Evolutionary conservation across 2,329 filamentous ascomycete species (phyloP).

Genomic region (Aciculosporium take): DNA sequence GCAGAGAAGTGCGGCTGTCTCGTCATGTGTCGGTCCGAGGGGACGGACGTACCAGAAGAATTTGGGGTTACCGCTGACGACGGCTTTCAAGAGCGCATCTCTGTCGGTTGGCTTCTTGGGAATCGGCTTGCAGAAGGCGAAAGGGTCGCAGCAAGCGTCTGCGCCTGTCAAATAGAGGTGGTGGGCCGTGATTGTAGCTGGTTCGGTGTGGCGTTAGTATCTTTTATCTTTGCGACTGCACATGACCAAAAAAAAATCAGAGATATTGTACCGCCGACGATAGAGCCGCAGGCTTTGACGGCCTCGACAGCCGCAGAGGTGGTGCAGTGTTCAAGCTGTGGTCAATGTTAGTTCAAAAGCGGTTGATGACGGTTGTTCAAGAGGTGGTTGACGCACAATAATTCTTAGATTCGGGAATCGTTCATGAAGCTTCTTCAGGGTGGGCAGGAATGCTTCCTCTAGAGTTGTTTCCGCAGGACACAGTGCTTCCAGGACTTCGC

Average conservation of each 20-base stretch:
- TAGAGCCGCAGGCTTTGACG: conserved; percentile 61
- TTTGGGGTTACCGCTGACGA: conserved; percentile 43
- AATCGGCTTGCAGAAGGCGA: conserved; percentile 62
- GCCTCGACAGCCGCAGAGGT: conserved; percentile 68
- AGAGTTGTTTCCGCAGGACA: conserved; percentile 33
- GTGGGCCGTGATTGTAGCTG: conserved; percentile 64
- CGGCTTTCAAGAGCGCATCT: conserved; percentile 53
- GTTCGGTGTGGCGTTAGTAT: background rate
- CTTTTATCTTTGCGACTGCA: background rate
- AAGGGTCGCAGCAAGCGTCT: conserved; percentile 44
- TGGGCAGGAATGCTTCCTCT: conserved; percentile 59
- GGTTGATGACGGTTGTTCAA: background rate
- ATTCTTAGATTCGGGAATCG: conserved; percentile 60
- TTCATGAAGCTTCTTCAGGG: conserved; percentile 55
- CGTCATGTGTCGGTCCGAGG: too few species aligned
- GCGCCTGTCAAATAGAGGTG: conserved; percentile 72
- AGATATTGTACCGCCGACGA: conserved; percentile 45
- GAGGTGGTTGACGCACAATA: conserved; percentile 8
- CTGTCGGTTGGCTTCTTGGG: conserved; percentile 60
- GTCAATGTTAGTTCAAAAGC: background rate
- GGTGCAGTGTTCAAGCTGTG: conserved; percentile 68
- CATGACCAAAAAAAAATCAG: too few species aligned
- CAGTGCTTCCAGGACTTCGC: conserved; percentile 49
- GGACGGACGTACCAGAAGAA: conserved; percentile 46
- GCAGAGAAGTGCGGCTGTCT: too few species aligned